Evolutionary conservation across 2,329 filamentous ascomycete genomes (phyloP).

Genomic region (Ophiostoma triangulosporum): DNA sequence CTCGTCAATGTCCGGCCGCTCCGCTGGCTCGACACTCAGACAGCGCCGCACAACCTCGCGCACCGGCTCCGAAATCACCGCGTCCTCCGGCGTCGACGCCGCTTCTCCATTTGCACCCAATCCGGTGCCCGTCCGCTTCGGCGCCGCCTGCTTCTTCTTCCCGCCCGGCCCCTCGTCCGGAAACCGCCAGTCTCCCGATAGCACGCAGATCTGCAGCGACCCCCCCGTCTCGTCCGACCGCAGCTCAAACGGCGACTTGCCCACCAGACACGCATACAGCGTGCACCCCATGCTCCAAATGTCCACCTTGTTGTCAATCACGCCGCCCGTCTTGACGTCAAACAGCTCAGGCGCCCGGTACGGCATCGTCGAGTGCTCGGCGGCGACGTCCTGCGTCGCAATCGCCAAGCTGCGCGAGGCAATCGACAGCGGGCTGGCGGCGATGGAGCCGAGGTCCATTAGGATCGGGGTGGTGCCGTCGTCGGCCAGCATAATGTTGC

Average conservation of each 20-base stretch:
- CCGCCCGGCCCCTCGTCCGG: conserved; percentile 66
- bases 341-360: conserved; percentile 97
- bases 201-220: conserved; percentile 78
- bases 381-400: conserved; percentile 84
- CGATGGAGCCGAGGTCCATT: conserved; percentile 92
- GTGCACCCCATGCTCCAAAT: conserved; percentile 97
- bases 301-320: conserved; percentile 92
- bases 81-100: conserved; percentile 24
- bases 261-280: conserved; percentile 91
- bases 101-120: conserved; percentile 18
- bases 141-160: conserved; percentile 17
- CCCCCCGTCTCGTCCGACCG: conserved; percentile 93
- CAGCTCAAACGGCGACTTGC: conserved; percentile 93
- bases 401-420: conserved; percentile 83
- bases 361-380: conserved; percentile 96
- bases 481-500: conserved; percentile 99
- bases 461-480: conserved; percentile 78
- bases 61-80: conserved; percentile 63
- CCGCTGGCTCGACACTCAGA: conserved; percentile 71
- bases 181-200: conserved; percentile 92
- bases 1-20: conserved; percentile 77
- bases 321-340: conserved; percentile 84
- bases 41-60: conserved; percentile 81
- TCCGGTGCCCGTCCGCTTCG: conserved; percentile 21
- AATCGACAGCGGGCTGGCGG: conserved; percentile 74